Evolutionary conservation across 495 filamentous ascomycete genomes (phyloP), one percentile per base, ranked within the genome.

Genomic region (Penicillium atrosanguineum): DNA sequence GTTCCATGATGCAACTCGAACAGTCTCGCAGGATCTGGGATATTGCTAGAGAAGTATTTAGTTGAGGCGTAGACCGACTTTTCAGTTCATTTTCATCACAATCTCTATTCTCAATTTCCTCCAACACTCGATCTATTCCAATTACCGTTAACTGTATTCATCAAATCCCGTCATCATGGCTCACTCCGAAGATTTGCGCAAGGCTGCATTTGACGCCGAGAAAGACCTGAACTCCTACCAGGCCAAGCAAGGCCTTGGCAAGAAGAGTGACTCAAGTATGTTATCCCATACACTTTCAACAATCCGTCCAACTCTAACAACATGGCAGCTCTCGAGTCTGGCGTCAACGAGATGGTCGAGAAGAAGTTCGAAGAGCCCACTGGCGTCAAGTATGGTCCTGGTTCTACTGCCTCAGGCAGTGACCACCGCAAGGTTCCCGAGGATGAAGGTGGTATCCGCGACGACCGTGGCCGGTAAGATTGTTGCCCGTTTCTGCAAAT

Each of bases 201-300:
- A 67, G 20, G 69, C 79, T 16, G 59, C 72, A 31, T 51, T 47
- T 59, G 63, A 77, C 46, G 74, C 79, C 25, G 78, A 83, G 69
- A 68, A 67, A 15, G 75, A 83, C 61, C 72, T 84, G 34, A 82
- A 83, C 68, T 72, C 74, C 45, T 62, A 78, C 60, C 68, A 75
- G 47, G 75, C 76, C 37, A 82, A 82, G 65, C 69, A 70, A 36
- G 79, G 79, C 11, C 42, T 64, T 49, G 62, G 69, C 23, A 58
- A 62, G 34, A 65, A 72, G 62, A 74, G 73, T 57, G 73, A 78
- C 54, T 78, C 74, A 20, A 72, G 79, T 82, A 72, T 19, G 72
- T 59, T 15, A 26, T 36, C 11, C 39, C 16, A 4, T 14, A 3
- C 12, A 16, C 9, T 39, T 36, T 31, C n/a, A n/a, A n/a, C 16